These are phyloP conservation scores for Exobasidium cylindrosporum DNA, from an alignment of 1,284 basidiomycete genomes.

Conservation along the genomic window DNA sequence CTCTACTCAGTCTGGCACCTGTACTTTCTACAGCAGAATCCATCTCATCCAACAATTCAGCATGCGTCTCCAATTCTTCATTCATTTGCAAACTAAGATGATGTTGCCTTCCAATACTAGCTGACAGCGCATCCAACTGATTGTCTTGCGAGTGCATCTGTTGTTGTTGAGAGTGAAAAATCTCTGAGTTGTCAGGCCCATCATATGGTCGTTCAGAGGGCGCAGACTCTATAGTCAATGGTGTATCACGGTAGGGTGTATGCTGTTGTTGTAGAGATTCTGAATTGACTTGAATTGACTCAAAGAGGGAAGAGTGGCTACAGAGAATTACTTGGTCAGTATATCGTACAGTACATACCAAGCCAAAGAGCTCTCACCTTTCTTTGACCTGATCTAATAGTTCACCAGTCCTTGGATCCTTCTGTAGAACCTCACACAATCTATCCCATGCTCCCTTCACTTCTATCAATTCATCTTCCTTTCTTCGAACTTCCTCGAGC, in stretches of 20 bases:
- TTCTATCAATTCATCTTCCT: slow-evolving; percentile 13
- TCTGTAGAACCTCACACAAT: slow-evolving; percentile 6
- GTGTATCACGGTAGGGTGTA: slow-evolving; percentile 4
- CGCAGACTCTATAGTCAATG: not conserved
- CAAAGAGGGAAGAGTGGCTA: slow-evolving; percentile 7
- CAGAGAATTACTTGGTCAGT: not conserved
- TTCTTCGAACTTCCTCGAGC: slow-evolving; percentile 12
- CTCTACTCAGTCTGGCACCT: slow-evolving; percentile 39
- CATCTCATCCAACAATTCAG: slow-evolving; percentile 38
- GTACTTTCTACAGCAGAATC: slow-evolving; percentile 41
- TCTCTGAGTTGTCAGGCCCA: not conserved
- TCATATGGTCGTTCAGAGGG: not conserved
- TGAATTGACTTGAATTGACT: not conserved
- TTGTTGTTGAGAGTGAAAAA: slow-evolving; percentile 21
- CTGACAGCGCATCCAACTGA: slow-evolving; percentile 42
- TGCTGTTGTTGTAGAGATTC: not conserved
- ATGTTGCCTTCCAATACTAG: slow-evolving; percentile 47
- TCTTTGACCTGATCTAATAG: slow-evolving; percentile 6
- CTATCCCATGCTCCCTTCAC: slow-evolving; percentile 9
- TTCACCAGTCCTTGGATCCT: not conserved
- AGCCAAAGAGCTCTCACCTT: too few relatives aligned
- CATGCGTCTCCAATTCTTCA: slow-evolving; percentile 50
- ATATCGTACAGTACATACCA: not conserved
- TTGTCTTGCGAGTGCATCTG: slow-evolving; percentile 40
- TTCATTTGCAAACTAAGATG: slow-evolving; percentile 50